Conservation (phyloP, 768 basidiomycete species). For the Pleurotus tuoliensis region DNA sequence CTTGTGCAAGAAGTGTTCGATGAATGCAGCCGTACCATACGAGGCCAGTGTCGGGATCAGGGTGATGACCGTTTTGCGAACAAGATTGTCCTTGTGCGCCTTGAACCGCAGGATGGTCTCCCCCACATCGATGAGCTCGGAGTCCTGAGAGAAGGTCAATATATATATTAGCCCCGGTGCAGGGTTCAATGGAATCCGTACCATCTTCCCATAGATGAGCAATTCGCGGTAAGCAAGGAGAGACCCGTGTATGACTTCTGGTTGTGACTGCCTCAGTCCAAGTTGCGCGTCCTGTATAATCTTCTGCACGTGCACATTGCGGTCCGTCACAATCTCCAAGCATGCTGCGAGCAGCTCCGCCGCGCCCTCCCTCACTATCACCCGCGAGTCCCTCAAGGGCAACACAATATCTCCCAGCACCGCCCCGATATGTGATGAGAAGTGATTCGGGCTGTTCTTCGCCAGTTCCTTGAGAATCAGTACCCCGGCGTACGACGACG, state of each 20-base stretch:
- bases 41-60: constrained; percentile 92
- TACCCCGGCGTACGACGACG: constrained; percentile 88
- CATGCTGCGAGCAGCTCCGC: constrained; percentile 92
- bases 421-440: constrained; percentile 81
- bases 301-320: constrained; percentile 76
- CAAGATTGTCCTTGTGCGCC: constrained; percentile 81
- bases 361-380: constrained; percentile 89
- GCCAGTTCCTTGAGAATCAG: constrained; percentile 93
- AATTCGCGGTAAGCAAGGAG: constrained; percentile 89
- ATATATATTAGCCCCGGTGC: not conserved
- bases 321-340: constrained; percentile 76
- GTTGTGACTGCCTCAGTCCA: constrained; percentile 73
- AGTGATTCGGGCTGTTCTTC: constrained; percentile 79
- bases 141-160: constrained; percentile 42
- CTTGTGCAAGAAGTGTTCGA: constrained; percentile 86
- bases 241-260: constrained; percentile 91
- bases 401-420: constrained; percentile 92
- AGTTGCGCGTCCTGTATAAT: constrained; percentile 85
- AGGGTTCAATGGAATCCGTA: constrained; percentile 32
- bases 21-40: constrained; percentile 92
- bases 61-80: constrained; percentile 92
- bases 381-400: constrained; percentile 82
- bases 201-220: constrained; percentile 91
- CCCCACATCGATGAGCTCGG: constrained; percentile 72
- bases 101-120: constrained; percentile 89